phyloP scores from a whole-genome alignment of 176 grass and related monocot genomes.

The Avena sativa region DNA sequence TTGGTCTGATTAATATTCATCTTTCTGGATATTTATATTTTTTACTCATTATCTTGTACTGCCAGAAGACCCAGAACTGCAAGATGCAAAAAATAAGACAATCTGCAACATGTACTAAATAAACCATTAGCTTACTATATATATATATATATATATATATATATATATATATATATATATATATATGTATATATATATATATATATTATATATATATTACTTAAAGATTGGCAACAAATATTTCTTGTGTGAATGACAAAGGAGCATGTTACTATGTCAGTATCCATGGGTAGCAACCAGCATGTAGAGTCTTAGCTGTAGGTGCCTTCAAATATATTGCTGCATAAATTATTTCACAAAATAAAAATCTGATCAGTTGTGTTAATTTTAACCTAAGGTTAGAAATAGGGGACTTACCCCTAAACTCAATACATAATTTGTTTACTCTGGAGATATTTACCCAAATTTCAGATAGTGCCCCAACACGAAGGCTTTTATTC shows the following conservation, averaged over 20 bases:
- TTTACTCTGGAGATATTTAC: background rate
- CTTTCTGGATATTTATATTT: background rate
- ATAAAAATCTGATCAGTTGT: background rate
- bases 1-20: background rate
- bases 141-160: too few relatives aligned
- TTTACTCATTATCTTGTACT: conserved; percentile 7
- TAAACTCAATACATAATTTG: conserved; percentile 23
- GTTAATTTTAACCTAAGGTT: background rate
- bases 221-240: conserved; percentile 19
- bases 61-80: conserved; percentile 12
- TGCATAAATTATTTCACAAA: conserved; percentile 16
- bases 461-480: background rate
- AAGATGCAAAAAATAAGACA: conserved; percentile 12
- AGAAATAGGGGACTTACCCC: background rate
- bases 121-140: background rate
- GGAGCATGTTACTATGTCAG: background rate
- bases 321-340: background rate
- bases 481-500: background rate
- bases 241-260: background rate
- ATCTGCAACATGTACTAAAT: background rate
- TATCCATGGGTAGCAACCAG: background rate
- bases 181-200: too few relatives aligned
- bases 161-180: background rate
- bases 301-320: background rate
- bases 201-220: background rate